Evolutionary conservation across 129 eudicot species (phyloP).

Genomic region (Artemisia argyi): DNA sequence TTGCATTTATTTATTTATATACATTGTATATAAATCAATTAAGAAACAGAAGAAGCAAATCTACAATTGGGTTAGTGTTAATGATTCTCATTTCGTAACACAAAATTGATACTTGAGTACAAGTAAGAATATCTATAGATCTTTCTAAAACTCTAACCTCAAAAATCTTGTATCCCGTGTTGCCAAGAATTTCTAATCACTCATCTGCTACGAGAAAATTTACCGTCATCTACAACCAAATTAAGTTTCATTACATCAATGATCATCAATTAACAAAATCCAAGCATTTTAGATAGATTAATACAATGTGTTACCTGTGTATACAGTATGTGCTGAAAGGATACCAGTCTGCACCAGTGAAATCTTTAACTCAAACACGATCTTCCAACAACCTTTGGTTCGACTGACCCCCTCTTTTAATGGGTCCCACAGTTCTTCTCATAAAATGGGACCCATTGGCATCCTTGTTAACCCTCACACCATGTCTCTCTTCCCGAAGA

Average conservation of each 20-base stretch:
- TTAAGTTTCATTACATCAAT: slow-evolving; percentile 7
- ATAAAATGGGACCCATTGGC: neutral
- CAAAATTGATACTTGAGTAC: slow-evolving; percentile 21
- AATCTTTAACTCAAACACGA: neutral
- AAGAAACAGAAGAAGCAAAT: slow-evolving; percentile 6
- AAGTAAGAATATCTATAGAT: slow-evolving; percentile 5
- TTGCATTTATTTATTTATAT: neutral
- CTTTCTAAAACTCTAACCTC: slow-evolving; percentile 35
- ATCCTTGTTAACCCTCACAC: slow-evolving; percentile 4
- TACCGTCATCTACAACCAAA: slow-evolving; percentile 23
- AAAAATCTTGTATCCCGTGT: slow-evolving; percentile 23
- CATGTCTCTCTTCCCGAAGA: slow-evolving; percentile 13
- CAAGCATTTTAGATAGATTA: neutral
- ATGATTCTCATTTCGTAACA: slow-evolving; percentile 20
- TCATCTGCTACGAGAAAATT: slow-evolving; percentile 11
- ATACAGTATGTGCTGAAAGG: neutral
- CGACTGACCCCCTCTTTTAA: neutral
- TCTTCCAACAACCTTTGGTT: slow-evolving; percentile 19
- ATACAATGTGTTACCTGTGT: slow-evolving; percentile 16
- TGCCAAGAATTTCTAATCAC: slow-evolving; percentile 2
- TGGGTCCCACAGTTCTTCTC: neutral
- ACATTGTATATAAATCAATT: neutral
- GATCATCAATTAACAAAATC: neutral
- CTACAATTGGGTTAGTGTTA: slow-evolving; percentile 9
- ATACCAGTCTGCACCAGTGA: slow-evolving; percentile 23